Conservation (phyloP, 2,329 filamentous ascomycete genomes). For the Alternaria conjuncta region DNA sequence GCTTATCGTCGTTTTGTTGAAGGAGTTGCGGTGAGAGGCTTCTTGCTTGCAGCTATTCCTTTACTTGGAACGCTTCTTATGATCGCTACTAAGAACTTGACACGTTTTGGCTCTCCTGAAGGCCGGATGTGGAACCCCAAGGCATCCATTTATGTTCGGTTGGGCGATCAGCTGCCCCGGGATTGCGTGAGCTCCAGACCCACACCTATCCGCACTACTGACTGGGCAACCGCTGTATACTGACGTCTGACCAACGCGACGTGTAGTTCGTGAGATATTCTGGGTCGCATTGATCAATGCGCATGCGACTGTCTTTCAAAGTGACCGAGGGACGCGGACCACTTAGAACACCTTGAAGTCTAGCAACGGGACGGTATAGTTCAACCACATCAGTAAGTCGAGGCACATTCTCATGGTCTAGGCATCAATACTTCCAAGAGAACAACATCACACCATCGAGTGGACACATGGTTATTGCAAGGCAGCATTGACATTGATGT, state of each 20-base stretch:
- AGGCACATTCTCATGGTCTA: background rate
- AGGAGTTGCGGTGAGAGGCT: constrained; percentile 26
- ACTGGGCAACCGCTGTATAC: background rate
- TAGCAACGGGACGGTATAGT: background rate
- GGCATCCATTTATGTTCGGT: constrained; percentile 34
- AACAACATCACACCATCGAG: constrained; percentile 4
- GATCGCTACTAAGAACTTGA: constrained; percentile 27
- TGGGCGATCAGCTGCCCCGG: constrained; percentile 33
- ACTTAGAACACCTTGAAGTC: background rate
- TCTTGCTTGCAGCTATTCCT: constrained; percentile 1
- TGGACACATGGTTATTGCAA: background rate
- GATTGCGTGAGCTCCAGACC: constrained; percentile 30
- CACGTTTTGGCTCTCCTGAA: constrained; percentile 39
- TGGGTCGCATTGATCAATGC: background rate
- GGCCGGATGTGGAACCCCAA: constrained; percentile 26
- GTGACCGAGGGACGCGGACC: background rate
- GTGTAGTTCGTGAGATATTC: background rate
- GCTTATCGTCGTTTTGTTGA: constrained; percentile 27
- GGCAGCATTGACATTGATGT: background rate
- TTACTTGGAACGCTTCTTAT: constrained; percentile 23
- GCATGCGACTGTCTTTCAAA: background rate
- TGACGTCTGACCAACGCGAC: background rate
- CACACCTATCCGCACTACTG: constrained; percentile 25
- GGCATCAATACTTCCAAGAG: constrained; percentile 1
- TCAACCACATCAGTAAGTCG: background rate